Evolutionary conservation across 768 basidiomycete species (phyloP).

Genomic region (Boletus rufocinnamomeus): DNA sequence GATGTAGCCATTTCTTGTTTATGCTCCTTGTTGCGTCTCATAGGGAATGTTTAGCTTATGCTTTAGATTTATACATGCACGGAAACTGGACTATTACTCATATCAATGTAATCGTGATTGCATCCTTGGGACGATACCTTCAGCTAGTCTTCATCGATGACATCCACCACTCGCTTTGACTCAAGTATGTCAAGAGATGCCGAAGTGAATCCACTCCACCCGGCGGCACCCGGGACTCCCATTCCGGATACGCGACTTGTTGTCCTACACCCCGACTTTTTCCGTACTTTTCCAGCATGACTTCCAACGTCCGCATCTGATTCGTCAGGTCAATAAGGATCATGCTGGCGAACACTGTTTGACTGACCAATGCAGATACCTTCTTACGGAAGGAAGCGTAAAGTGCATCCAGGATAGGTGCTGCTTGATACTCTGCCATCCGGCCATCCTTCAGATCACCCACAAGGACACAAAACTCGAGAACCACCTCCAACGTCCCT

Average conservation of each 20-base stretch:
- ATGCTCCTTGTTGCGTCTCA: slow-evolving; percentile 9
- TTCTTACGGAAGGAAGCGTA: slow-evolving; percentile 54
- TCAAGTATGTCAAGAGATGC: slow-evolving; percentile 55
- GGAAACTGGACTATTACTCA: slow-evolving; percentile 6
- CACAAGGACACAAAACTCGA: slow-evolving; percentile 67
- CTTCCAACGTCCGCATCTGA: slow-evolving; percentile 59
- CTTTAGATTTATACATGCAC: slow-evolving; percentile 29
- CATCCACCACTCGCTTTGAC: slow-evolving; percentile 62
- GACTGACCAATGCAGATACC: slow-evolving; percentile 59
- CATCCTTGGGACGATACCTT: slow-evolving; percentile 9
- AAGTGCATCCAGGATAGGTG: slow-evolving; percentile 53
- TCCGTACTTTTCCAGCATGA: slow-evolving; percentile 54
- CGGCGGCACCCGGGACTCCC: slow-evolving; percentile 39
- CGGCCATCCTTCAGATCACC: slow-evolving; percentile 57
- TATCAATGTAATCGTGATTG: slow-evolving; percentile 12
- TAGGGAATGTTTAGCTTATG: slow-evolving; percentile 19
- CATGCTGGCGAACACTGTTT: not conserved
- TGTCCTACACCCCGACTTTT: slow-evolving; percentile 22
- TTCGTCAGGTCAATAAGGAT: slow-evolving; percentile 3
- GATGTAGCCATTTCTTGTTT: slow-evolving; percentile 14
- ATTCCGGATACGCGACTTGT: slow-evolving; percentile 26
- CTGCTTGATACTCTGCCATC: slow-evolving; percentile 67
- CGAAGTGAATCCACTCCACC: slow-evolving; percentile 58
- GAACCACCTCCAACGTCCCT: slow-evolving; percentile 59
- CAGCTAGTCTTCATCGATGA: not conserved